Evolutionary conservation across 345 rosid species (phyloP), one percentile per base, ranked within the genome.

Genomic region (Rubroshorea leprosula): DNA sequence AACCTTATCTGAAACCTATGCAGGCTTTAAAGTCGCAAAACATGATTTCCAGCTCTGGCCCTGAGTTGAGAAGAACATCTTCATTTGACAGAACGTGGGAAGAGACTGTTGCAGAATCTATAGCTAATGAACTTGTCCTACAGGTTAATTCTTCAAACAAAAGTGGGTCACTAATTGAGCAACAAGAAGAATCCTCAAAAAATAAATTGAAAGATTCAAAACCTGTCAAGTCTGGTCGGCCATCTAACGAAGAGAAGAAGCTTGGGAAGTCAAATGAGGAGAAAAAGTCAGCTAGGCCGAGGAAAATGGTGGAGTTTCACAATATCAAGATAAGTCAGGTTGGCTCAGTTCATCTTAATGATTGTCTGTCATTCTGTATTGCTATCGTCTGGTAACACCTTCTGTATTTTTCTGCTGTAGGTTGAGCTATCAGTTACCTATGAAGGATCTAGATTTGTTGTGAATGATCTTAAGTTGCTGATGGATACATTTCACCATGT

Each of bases 251-350:
- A 73, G 99, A 89, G 43, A 93, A 89, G 74, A 89, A 89, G 76
- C 77, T 85, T 52, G 88, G 83, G 2, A 93, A 89, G 69, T 57
- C 81, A 55, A 76, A 67, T 20, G 94, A 93, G 60, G 97, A 93
- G 72, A 93, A 93, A 74, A 86, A 86, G 74, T 71, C 41, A 35
- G 7, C 97, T 38, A 70, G 97, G 64, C 99, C 97, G 43, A 74
- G 91, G 65, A 87, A 80, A 74, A 73, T 83, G 77, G 87, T 83
- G 90, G 96, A 93, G 67, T 93, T 90, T 72, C 85, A 79, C 83
- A 80, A 90, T 70, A 87, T 93, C 62, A 93, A 74, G 81, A 93
- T 93, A 51, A 90, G 99, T 65, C 99, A 93, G 92, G 99, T 93
- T 63, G 44, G 75, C 70, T 54, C 23, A 39, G 29, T 52, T 49